These are phyloP conservation scores for Trichosporon inkin DNA, from an alignment of 1,284 basidiomycete genomes.

Conservation along the genomic window DNA sequence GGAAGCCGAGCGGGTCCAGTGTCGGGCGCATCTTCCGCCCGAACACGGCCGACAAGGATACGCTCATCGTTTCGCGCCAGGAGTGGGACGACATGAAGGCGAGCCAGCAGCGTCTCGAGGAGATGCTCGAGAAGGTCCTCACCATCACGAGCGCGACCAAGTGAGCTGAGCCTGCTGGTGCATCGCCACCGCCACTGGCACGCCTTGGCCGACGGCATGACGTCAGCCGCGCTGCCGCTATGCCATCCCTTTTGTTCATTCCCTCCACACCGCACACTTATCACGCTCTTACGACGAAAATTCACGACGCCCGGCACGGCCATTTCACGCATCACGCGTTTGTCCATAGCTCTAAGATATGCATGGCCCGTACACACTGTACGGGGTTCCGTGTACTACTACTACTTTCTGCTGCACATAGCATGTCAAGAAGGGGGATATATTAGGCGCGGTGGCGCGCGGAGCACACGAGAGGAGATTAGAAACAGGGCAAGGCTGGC, in stretches of 20 bases:
- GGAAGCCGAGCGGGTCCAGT: background rate
- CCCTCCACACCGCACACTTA: background rate
- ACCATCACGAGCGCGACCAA: constrained; percentile 14
- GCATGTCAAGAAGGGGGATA: too few relatives aligned
- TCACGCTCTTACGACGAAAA: too few relatives aligned
- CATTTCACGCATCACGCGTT: too few relatives aligned
- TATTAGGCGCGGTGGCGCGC: background rate
- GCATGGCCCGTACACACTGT: background rate
- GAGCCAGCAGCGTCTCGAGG: constrained; percentile 40
- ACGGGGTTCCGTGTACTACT: background rate
- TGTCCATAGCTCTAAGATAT: constrained; percentile 1
- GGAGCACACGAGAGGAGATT: background rate
- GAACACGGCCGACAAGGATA: constrained; percentile 26
- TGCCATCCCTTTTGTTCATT: background rate
- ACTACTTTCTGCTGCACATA: background rate
- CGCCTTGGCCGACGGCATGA: too few relatives aligned
- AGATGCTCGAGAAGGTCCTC: constrained; percentile 33
- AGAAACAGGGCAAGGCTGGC: too few relatives aligned
- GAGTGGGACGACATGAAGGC: constrained; percentile 36
- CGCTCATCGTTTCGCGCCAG: constrained; percentile 13
- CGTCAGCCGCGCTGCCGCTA: too few relatives aligned
- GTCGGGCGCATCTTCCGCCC: constrained; percentile 13
- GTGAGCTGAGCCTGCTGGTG: background rate
- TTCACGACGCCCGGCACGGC: too few relatives aligned
- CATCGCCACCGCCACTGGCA: too few relatives aligned